phyloP scores from a whole-genome alignment of 1,139 yeast genomes.

The Magnusiomyces magnusii region DNA sequence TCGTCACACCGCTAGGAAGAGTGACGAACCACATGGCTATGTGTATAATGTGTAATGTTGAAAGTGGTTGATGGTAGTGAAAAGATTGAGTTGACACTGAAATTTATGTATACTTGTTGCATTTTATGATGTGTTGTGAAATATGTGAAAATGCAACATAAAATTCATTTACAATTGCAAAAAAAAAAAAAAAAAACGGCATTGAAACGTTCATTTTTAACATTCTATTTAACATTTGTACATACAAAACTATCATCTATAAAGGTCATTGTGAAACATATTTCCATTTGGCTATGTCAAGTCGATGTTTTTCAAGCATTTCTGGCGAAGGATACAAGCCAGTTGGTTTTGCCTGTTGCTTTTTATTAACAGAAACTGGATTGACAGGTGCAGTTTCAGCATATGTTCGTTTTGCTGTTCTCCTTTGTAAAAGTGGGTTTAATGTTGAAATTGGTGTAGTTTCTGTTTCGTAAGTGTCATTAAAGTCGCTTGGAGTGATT shows the following conservation, averaged over 20 bases:
- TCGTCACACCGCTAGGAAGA: background rate
- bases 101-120: background rate
- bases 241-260: background rate
- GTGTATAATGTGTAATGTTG: background rate
- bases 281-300: background rate
- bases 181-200: too few relatives aligned
- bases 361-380: background rate
- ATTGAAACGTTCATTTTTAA: too few relatives aligned
- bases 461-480: background rate
- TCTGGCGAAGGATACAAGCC: background rate
- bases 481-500: background rate
- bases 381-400: background rate
- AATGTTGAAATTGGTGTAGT: background rate
- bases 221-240: too few relatives aligned
- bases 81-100: background rate
- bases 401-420: background rate
- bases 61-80: background rate
- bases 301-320: background rate
- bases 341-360: background rate
- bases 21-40: constrained; percentile 4
- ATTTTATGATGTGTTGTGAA: background rate
- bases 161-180: background rate
- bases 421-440: background rate
- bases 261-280: background rate
- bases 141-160: background rate